Conservation (phyloP, 345 rosid species). For the Crucihimalaya himalaica region DNA sequence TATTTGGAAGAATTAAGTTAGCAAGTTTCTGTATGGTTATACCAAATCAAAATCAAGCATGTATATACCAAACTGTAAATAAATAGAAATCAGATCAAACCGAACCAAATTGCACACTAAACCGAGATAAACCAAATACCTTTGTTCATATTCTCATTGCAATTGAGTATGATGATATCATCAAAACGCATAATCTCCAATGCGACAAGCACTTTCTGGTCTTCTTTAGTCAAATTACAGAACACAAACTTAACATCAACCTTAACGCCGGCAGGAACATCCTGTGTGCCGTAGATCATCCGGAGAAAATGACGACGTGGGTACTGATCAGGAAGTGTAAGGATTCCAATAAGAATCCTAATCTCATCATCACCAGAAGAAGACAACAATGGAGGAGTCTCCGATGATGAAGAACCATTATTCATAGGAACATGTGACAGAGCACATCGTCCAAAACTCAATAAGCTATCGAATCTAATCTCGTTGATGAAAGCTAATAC, state of each 20-base stretch:
- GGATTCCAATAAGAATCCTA: constrained; percentile 74
- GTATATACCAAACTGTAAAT: too few relatives aligned
- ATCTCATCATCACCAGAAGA: constrained; percentile 42
- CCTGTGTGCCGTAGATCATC: constrained; percentile 67
- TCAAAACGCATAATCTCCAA: constrained; percentile 87
- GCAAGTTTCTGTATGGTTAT: background rate
- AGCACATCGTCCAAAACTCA: constrained; percentile 57
- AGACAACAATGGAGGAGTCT: constrained; percentile 37
- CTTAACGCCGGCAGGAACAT: constrained; percentile 42
- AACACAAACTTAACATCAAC: constrained; percentile 88
- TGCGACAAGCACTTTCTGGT: constrained; percentile 76
- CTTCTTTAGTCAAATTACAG: constrained; percentile 87
- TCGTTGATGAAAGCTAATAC: constrained; percentile 61
- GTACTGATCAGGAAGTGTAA: constrained; percentile 85
- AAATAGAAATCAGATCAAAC: background rate
- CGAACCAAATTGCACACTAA: background rate
- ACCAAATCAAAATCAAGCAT: too few relatives aligned
- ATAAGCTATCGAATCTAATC: constrained; percentile 49
- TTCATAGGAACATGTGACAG: constrained; percentile 23
- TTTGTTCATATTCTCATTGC: constrained; percentile 82
- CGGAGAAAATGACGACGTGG: constrained; percentile 70
- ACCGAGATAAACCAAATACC: constrained; percentile 41
- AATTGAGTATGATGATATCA: constrained; percentile 75
- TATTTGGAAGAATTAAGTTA: background rate
- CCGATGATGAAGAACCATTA: constrained; percentile 6